phyloP scores from a whole-genome alignment of 176 grass and related monocot genomes.

The Triticum turgidum region DNA sequence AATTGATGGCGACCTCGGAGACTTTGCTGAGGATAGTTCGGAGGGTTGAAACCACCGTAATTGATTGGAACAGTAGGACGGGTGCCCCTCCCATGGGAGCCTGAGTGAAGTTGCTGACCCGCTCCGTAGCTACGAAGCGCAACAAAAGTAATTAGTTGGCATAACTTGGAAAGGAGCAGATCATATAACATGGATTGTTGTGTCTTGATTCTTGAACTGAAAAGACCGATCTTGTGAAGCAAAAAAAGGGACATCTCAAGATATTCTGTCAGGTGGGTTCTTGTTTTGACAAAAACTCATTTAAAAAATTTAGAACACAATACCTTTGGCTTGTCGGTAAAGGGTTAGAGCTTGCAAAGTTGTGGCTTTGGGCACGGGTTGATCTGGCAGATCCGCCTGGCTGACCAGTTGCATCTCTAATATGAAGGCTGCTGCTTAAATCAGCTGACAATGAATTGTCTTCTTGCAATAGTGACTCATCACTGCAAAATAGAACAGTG shows the following conservation, averaged over 20 bases:
- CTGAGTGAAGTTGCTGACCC: slow-evolving; percentile 29
- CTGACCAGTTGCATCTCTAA: slow-evolving; percentile 41
- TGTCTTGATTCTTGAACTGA: background rate
- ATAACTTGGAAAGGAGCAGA: background rate
- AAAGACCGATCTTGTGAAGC: background rate
- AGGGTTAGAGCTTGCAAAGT: slow-evolving; percentile 48
- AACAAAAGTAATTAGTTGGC: slow-evolving; percentile 2
- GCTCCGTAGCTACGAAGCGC: slow-evolving; percentile 39
- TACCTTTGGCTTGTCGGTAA: slow-evolving; percentile 71
- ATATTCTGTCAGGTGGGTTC: background rate
- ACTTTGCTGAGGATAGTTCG: slow-evolving; percentile 43
- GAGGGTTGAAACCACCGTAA: slow-evolving; percentile 35
- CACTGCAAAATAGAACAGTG: slow-evolving; percentile 50
- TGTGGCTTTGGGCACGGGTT: slow-evolving; percentile 51
- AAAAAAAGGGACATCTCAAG: background rate
- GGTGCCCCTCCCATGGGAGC: slow-evolving; percentile 33
- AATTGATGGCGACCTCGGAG: slow-evolving; percentile 40
- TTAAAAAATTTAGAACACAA: background rate
- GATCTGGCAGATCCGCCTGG: slow-evolving; percentile 39
- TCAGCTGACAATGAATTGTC: slow-evolving; percentile 65
- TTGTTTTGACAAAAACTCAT: background rate
- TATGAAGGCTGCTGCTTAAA: slow-evolving; percentile 49
- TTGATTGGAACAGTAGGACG: slow-evolving; percentile 36
- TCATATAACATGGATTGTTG: background rate
- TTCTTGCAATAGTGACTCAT: slow-evolving; percentile 91